A percentile compares a stretch with the other conserved stretches of the same genome.
phyloP scores from a whole-genome alignment of 345 rosid species.

The Dipteronia sinensis region DNA sequence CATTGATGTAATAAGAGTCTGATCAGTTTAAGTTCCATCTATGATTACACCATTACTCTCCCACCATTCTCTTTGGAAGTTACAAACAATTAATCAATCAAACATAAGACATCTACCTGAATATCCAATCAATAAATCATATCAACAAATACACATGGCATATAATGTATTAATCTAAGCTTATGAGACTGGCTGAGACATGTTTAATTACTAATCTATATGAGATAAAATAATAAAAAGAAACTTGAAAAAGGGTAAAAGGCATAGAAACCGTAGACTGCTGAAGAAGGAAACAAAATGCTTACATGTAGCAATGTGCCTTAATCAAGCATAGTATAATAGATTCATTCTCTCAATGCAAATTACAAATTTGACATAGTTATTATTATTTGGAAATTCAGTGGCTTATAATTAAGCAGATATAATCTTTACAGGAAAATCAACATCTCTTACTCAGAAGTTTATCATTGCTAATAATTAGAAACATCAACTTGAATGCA shows the following conservation, averaged over 20 bases:
- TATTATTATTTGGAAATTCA: neutral
- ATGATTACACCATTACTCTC: conserved; percentile 4
- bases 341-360: too few relatives aligned
- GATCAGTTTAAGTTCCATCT: neutral
- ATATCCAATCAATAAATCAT: neutral
- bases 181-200: neutral
- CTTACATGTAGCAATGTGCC: neutral
- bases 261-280: neutral
- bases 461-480: neutral
- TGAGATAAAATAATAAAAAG: neutral
- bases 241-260: neutral
- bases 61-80: neutral
- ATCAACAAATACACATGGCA: neutral
- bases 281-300: neutral
- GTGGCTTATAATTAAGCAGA: neutral
- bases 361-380: neutral
- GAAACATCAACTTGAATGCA: neutral
- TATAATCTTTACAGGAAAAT: neutral
- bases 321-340: neutral
- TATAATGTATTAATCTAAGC: neutral
- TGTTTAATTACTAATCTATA: neutral
- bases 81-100: neutral
- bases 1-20: neutral
- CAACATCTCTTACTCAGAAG: neutral
- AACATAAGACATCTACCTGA: neutral